Evolutionary conservation across 2,329 filamentous ascomycete species (phyloP).

Genomic region (Neurospora crassa): DNA sequence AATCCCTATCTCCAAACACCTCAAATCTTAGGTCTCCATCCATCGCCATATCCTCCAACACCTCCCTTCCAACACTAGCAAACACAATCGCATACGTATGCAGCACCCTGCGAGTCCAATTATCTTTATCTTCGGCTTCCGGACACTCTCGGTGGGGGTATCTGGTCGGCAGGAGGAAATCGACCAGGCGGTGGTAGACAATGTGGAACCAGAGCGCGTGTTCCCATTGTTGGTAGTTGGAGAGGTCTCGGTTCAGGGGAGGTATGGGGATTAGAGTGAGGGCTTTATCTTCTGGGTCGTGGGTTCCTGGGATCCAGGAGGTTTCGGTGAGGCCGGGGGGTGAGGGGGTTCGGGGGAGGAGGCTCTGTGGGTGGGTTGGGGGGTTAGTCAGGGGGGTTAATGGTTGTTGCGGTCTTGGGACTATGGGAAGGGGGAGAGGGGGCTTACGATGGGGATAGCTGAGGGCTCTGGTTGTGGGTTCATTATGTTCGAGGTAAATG

Average conservation of each 20-base stretch:
- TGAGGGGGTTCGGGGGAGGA: not conserved
- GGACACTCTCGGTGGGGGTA: not conserved
- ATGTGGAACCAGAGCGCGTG: not conserved
- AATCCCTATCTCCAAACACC: not conserved
- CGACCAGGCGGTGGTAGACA: not conserved
- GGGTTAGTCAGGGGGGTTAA: not conserved
- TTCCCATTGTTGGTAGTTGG: not conserved
- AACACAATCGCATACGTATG: not conserved
- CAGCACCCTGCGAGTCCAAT: not conserved
- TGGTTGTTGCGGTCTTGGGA: not conserved
- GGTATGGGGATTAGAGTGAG: not conserved
- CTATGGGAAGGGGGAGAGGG: accelerated
- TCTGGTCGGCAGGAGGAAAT: accelerated
- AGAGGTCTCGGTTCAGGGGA: not conserved
- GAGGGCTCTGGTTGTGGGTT: not conserved
- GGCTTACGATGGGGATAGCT: not conserved
- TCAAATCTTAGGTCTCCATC: not conserved
- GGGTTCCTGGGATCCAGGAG: not conserved
- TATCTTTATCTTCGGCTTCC: not conserved
- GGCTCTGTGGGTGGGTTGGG: not conserved
- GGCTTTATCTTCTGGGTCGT: not conserved
- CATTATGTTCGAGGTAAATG: not conserved
- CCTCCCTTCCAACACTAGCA: not conserved
- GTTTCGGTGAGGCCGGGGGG: not conserved
- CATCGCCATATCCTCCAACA: not conserved